These are phyloP conservation scores for Prillingera fragicola DNA, from an alignment of 1,284 basidiomycete species.

Conservation along the genomic window DNA sequence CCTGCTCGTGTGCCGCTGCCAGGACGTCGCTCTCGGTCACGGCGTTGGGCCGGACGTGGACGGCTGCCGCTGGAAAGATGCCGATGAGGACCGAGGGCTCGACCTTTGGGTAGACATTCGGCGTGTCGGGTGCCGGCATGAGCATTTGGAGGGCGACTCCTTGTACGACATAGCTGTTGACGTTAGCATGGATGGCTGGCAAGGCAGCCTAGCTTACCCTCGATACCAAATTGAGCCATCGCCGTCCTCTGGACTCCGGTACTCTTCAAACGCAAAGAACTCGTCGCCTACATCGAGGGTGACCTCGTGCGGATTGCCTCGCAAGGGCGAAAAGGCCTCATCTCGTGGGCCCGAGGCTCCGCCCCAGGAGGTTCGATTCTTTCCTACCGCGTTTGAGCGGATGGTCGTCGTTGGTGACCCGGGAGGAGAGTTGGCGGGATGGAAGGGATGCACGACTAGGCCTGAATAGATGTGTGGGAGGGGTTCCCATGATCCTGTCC, in stretches of 20 bases:
- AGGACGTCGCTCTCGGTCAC: constrained; percentile 83
- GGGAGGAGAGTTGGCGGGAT: constrained; percentile 22
- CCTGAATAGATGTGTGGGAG: constrained; percentile 43
- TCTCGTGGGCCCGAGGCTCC: constrained; percentile 13
- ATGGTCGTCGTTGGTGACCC: constrained; percentile 12
- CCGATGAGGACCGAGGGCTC: constrained; percentile 83
- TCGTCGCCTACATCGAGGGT: constrained; percentile 73
- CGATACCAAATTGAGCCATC: constrained; percentile 77
- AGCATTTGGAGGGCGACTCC: constrained; percentile 64
- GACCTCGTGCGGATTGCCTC: constrained; percentile 42
- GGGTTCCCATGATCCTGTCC: constrained; percentile 37
- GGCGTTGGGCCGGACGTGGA: constrained; percentile 80
- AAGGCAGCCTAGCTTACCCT: constrained; percentile 57
- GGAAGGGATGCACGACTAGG: constrained; percentile 39
- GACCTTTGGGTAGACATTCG: constrained; percentile 30
- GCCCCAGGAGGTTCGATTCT: constrained; percentile 31
- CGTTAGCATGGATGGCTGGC: constrained; percentile 3
- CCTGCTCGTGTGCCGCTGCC: constrained; percentile 52
- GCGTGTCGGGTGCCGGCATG: constrained; percentile 16
- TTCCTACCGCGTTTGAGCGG: constrained; percentile 13
- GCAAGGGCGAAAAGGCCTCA: constrained; percentile 14
- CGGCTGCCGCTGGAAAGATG: constrained; percentile 88
- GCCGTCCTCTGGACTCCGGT: constrained; percentile 48
- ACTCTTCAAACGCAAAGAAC: constrained; percentile 91
- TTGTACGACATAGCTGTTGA: constrained; percentile 75